A percentile compares a stretch with the other conserved stretches of the same genome.
These are phyloP conservation scores for Rhizopus stolonifer DNA, from an alignment of 371 early-diverging fungal genomes.

Conservation along the genomic window DNA sequence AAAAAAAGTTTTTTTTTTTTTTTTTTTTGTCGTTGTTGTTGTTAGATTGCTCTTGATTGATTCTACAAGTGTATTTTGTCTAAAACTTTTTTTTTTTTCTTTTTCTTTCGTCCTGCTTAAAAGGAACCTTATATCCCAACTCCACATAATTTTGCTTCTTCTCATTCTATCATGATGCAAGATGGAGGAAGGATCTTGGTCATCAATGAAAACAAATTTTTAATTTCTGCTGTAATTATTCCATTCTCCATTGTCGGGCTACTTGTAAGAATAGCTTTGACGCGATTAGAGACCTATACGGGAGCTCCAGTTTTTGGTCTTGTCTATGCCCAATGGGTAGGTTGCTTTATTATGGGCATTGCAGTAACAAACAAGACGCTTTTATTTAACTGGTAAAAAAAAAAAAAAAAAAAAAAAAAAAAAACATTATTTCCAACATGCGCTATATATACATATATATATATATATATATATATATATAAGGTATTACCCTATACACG, in stretches of 20 bases:
- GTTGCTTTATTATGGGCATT: constrained; percentile 73
- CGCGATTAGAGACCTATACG: constrained; percentile 53
- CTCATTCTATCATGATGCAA: no score
- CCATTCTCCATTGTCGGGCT: constrained; percentile 68
- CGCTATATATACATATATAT: no score
- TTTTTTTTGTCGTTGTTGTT: no score
- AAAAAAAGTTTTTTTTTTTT: no score
- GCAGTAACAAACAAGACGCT: constrained; percentile 22
- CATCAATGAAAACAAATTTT: constrained; percentile 39
- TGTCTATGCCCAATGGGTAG: constrained; percentile 70
- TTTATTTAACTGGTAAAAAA: constrained; percentile 19
- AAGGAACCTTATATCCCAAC: no score
- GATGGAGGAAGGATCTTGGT: constrained; percentile 1
- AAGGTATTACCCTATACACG: constrained; percentile 55
- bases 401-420: background rate
- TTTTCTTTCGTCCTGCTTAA: no score
- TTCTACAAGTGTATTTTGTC: no score
- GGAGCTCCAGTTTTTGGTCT: constrained; percentile 65
- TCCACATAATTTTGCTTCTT: no score
- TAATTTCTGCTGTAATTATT: constrained; percentile 43
- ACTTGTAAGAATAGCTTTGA: constrained; percentile 60
- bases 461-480: constrained; percentile 2
- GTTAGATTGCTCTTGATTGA: no score
- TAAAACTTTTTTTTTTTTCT: no score
- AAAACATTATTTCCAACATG: no score